Conservation (phyloP, 192 early-diverging fungal genomes). For the Entomortierella beljakovae region DNA sequence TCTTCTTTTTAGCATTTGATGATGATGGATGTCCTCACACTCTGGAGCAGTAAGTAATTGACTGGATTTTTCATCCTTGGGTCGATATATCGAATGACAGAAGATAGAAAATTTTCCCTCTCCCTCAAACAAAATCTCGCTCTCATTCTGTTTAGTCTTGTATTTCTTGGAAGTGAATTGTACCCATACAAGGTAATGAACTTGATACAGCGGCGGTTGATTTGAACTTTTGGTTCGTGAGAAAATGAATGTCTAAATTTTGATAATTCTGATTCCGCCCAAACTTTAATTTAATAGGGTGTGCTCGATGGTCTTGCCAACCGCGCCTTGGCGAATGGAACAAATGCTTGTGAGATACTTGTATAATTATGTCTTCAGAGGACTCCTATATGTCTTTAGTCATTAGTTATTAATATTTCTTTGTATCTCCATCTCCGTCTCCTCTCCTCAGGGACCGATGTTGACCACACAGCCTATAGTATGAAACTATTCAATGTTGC, state of each 20-base stretch:
- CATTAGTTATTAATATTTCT: neutral
- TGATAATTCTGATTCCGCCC: neutral
- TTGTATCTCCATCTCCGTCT: too few species aligned
- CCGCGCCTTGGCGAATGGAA: conserved; percentile 68
- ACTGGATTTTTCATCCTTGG: neutral
- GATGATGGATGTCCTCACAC: conserved; percentile 72
- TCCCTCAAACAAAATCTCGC: conserved; percentile 7
- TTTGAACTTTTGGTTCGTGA: neutral
- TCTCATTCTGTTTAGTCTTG: conserved; percentile 52
- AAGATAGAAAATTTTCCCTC: neutral
- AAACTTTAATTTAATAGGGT: conserved; percentile 53
- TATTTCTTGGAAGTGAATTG: conserved; percentile 71
- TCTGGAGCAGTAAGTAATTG: conserved; percentile 64
- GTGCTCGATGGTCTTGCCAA: conserved; percentile 74
- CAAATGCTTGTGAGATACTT: conserved; percentile 69
- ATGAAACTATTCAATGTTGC: conserved; percentile 4
- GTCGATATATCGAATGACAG: neutral
- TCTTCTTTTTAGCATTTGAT: conserved; percentile 57
- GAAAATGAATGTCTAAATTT: neutral
- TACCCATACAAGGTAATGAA: conserved; percentile 67
- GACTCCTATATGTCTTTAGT: too few species aligned
- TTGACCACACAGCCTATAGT: conserved; percentile 70
- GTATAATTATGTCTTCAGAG: too few species aligned
- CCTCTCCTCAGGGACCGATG: conserved; percentile 66
- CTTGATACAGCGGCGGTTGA: neutral